phyloP scores from a whole-genome alignment of 140 eudicot species.

The Oenanthe javanica region DNA sequence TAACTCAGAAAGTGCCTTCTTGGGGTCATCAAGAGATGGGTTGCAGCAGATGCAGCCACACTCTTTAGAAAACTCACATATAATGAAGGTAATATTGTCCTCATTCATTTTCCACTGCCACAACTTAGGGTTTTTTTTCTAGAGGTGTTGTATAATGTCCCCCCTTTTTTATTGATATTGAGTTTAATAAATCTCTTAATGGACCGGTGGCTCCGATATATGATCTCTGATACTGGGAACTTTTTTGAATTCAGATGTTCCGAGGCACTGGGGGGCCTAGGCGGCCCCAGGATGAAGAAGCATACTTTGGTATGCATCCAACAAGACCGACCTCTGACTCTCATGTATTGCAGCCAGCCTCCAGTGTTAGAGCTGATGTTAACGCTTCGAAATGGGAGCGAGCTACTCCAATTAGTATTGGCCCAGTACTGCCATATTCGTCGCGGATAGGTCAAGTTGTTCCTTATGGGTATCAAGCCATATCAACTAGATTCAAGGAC shows the following conservation, averaged over 20 bases:
- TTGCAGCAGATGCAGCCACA: conserved; percentile 53
- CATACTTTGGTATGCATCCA: conserved; percentile 45
- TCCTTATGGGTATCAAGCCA: conserved; percentile 52
- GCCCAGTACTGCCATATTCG: conserved; percentile 58
- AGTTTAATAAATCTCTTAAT: not conserved
- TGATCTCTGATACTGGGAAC: conserved; percentile 18
- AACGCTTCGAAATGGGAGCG: conserved; percentile 62
- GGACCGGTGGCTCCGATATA: not conserved
- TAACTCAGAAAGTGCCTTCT: conserved; percentile 52
- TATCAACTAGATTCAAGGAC: conserved; percentile 59
- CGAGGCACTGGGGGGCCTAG: conserved; percentile 61
- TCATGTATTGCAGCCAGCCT: conserved; percentile 38
- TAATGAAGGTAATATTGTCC: conserved; percentile 53
- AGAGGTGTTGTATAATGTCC: not conserved
- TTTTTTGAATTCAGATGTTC: conserved; percentile 50
- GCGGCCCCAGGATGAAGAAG: conserved; percentile 51
- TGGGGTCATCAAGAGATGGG: conserved; percentile 58
- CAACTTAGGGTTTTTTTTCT: not conserved
- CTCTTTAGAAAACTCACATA: conserved; percentile 59
- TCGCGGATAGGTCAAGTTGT: conserved; percentile 56
- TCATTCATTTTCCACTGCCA: not conserved
- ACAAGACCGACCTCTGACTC: conserved; percentile 56
- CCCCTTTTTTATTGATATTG: not conserved
- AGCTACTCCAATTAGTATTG: conserved; percentile 48
- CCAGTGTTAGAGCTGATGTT: conserved; percentile 32